Evolutionary conservation across 2,329 filamentous ascomycete species (phyloP), one percentile per base, ranked within the genome.

Genomic region (Aquanectria penicillioides): DNA sequence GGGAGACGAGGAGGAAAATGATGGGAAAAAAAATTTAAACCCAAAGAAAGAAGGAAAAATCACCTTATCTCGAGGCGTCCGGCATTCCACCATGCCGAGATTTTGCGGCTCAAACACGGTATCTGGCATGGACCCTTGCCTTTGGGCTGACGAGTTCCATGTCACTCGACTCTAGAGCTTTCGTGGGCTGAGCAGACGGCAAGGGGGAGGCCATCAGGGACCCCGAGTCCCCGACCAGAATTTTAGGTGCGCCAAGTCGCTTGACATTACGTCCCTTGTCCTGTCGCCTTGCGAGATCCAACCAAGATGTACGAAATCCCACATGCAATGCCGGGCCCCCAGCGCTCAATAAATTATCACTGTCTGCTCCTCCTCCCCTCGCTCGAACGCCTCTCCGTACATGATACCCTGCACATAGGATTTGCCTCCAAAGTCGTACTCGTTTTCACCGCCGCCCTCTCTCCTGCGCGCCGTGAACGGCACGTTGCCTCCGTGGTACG

Each of bases 371-470:
- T 55, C 31, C 10, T 53, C 40, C 10, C 57, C 38, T 7, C 29
- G 40, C 40, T 38, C 20, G 26, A 51, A 52, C 25, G 54, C 26
- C 36, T 59, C 56, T 7, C 56, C 56, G 7, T 37, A 11, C 58
- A 61, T 61, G n/a, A 61, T 49, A 13, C 58, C 58, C 31, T 61
- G 58, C 34, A 57, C 58, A 31, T 61, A 61, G 29, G 52, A 57
- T 12, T 29, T 25, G 15, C 58, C 53, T 26, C 40, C 58, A 41
- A 61, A 61, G 38, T 61, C 53, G 23, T 48, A 57, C 6, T 61
- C 48, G 28, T 53, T 18, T 9, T 22, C 23, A 8, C 36, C 18
- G n/a, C 44, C 37, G 11, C 26, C 25, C 15, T 23, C 48, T 28
- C 18, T 49, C 20, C 33, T 31, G 11, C 10, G 25, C 5, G 57